Base-by-base conservation (phyloP, 192 early-diverging fungal genomes). In the Coemansia sp. region DNA sequence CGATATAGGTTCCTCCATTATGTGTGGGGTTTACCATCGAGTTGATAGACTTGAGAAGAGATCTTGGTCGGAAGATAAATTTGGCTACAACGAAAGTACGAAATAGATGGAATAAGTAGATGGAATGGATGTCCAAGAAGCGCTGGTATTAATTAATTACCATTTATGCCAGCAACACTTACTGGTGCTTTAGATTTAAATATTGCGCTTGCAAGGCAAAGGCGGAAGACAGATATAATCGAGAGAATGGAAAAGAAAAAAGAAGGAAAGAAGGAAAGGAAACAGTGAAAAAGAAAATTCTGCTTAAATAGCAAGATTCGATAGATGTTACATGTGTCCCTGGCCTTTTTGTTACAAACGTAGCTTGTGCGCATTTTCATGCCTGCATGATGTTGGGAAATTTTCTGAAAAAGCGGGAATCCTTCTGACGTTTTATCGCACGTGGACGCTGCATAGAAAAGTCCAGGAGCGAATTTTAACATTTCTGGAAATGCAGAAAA, bases 1-100 rank as follows among this genome's bases (percentile, higher is more conserved):
- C 41, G 74, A 49, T 81, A 81, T 81, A 81, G 78, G 78, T 57
- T 73, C 78, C 41, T 81, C 74, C 78, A 81, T 81, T 41, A 5
- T 61, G 63, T 54, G 66, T 43, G 40, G 73, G 48, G 42, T 73
- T 81, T 76, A 73, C 68, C 78, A 81, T 81, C 55, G 63, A 76
- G 40, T 65, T 47, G 16, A 42, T 58, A 41, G 32, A 73, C 16
- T 46, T 59, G 13, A 19, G n/a, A 41, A 60, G 67, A 47, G 41
- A 73, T 16, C 22, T 59, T 59, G 57, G 39, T 5, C 3, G 36
- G 36, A 59, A 36, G 39, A n/a, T 18, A 18, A 59, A 41, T 13
- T 15, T 40, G 36, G 57, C 54, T 56, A 56, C 21, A 56, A 15
- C 0, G n/a, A 8, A 36, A 56, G 36, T 2, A 37, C 22, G 21